Evolutionary conservation across 1,139 yeast species (phyloP).

Genomic region (Sugiyamaella grinbergsii): DNA sequence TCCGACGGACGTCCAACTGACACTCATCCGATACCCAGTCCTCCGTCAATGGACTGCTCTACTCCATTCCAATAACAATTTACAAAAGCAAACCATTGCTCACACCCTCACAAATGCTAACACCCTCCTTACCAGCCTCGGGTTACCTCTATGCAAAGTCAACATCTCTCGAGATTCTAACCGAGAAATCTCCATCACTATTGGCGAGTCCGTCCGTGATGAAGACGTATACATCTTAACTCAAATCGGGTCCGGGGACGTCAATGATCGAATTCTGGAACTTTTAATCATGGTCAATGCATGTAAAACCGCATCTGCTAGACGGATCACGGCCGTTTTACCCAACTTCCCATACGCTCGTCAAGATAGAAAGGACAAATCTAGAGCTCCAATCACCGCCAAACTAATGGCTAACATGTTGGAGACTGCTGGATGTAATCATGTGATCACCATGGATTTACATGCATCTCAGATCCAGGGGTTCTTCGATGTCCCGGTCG

Average conservation of each 20-base stretch:
- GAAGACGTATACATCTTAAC: slow-evolving; percentile 87
- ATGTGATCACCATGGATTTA: slow-evolving; percentile 95
- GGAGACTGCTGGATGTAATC: slow-evolving; percentile 95
- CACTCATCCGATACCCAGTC: too few relatives aligned
- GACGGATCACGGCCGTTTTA: slow-evolving; percentile 91
- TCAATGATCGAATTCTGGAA: slow-evolving; percentile 87
- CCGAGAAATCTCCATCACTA: slow-evolving; percentile 87
- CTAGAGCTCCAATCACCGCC: slow-evolving; percentile 97
- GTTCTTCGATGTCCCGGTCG: slow-evolving; percentile 93
- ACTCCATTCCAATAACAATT: too few relatives aligned
- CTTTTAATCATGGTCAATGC: slow-evolving; percentile 90
- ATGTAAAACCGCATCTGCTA: slow-evolving; percentile 92
- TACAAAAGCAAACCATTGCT: too few relatives aligned
- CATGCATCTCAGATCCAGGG: slow-evolving; percentile 99
- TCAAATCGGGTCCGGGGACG: slow-evolving; percentile 88
- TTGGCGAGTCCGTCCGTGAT: slow-evolving; percentile 94
- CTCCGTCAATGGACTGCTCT: too few relatives aligned
- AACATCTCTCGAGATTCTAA: slow-evolving; percentile 52
- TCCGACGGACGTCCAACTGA: too few relatives aligned
- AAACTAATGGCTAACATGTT: slow-evolving; percentile 93
- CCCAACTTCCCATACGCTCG: slow-evolving; percentile 98
- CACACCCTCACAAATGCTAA: too few relatives aligned
- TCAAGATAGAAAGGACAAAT: slow-evolving; percentile 95
- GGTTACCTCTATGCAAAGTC: slow-evolving; percentile 47
- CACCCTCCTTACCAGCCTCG: slow-evolving; percentile 40